These are phyloP conservation scores for Arabis hirsuta DNA, from an alignment of 345 rosid genomes.

Conservation along the genomic window DNA sequence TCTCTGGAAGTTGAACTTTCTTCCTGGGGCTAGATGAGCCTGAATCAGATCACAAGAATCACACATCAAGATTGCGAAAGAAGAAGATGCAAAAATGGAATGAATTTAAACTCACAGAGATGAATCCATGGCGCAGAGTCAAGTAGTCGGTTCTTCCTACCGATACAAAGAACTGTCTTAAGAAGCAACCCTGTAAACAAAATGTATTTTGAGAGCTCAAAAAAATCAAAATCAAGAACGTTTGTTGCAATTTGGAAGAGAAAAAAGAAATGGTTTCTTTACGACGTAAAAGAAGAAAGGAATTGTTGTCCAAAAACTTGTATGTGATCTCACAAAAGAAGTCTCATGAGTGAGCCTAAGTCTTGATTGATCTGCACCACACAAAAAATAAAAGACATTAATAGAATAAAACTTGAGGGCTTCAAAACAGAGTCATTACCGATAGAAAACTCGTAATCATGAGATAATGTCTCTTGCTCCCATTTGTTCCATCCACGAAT, in stretches of 20 bases:
- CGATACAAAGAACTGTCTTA: slow-evolving; percentile 85
- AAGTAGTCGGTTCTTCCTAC: slow-evolving; percentile 81
- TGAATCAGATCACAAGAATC: slow-evolving; percentile 22
- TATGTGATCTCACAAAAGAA: slow-evolving; percentile 83
- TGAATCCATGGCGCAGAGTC: slow-evolving; percentile 88
- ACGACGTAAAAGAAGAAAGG: slow-evolving; percentile 85
- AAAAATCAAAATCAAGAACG: slow-evolving; percentile 10
- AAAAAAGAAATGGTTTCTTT: slow-evolving; percentile 39
- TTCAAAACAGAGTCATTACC: slow-evolving; percentile 50
- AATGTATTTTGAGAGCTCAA: neutral
- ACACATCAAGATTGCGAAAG: slow-evolving; percentile 6
- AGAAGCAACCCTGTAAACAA: slow-evolving; percentile 80
- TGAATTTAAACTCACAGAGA: slow-evolving; percentile 55
- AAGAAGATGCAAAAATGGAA: neutral
- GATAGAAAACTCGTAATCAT: slow-evolving; percentile 73
- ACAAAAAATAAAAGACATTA: neutral
- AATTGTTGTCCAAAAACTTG: slow-evolving; percentile 76
- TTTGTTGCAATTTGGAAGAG: slow-evolving; percentile 6
- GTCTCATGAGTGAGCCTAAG: slow-evolving; percentile 90
- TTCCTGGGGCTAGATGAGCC: slow-evolving; percentile 97
- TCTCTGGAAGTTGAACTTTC: slow-evolving; percentile 83
- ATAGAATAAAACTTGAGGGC: neutral
- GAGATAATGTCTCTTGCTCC: slow-evolving; percentile 84
- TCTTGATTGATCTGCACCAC: slow-evolving; percentile 76
- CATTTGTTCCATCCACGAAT: slow-evolving; percentile 92